phyloP scores from a whole-genome alignment of 2,329 filamentous ascomycete genomes.

The Pleoardoris graminearum region DNA sequence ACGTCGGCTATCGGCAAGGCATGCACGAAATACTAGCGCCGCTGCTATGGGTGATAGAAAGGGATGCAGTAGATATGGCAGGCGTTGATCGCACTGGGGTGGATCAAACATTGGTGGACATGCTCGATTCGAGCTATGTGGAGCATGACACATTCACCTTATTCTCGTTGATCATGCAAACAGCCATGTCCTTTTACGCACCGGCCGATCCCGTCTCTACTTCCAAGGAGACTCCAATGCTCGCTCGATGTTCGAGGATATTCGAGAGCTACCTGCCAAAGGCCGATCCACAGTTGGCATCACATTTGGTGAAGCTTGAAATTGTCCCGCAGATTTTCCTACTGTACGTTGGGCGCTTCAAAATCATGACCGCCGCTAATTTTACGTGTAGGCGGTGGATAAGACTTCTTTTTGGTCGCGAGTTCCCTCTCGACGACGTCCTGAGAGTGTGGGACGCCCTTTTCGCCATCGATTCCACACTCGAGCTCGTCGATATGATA shows the following conservation, averaged over 20 bases:
- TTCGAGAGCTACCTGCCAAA: slow-evolving; percentile 79
- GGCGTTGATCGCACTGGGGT: slow-evolving; percentile 29
- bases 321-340: slow-evolving; percentile 96
- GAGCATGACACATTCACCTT: slow-evolving; percentile 91
- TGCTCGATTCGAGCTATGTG: slow-evolving; percentile 72
- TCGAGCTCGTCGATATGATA: slow-evolving; percentile 85
- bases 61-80: slow-evolving; percentile 70
- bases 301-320: slow-evolving; percentile 79
- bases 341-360: no score
- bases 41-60: slow-evolving; percentile 79
- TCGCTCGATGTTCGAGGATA: slow-evolving; percentile 82
- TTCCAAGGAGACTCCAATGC: slow-evolving; percentile 66
- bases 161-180: slow-evolving; percentile 86
- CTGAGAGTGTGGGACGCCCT: slow-evolving; percentile 88
- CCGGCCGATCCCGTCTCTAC: slow-evolving; percentile 51
- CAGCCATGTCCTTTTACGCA: slow-evolving; percentile 84
- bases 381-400: slow-evolving; percentile 75
- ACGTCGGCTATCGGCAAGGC: slow-evolving; percentile 90
- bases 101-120: slow-evolving; percentile 40
- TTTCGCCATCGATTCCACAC: slow-evolving; percentile 79
- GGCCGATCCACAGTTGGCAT: slow-evolving; percentile 80
- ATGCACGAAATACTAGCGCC: slow-evolving; percentile 97
- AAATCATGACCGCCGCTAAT: no score
- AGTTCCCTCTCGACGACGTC: slow-evolving; percentile 86
- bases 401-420: slow-evolving; percentile 85